Evolutionary conservation across 2,329 filamentous ascomycete species (phyloP).

Genomic region (Phialophora macrospora): DNA sequence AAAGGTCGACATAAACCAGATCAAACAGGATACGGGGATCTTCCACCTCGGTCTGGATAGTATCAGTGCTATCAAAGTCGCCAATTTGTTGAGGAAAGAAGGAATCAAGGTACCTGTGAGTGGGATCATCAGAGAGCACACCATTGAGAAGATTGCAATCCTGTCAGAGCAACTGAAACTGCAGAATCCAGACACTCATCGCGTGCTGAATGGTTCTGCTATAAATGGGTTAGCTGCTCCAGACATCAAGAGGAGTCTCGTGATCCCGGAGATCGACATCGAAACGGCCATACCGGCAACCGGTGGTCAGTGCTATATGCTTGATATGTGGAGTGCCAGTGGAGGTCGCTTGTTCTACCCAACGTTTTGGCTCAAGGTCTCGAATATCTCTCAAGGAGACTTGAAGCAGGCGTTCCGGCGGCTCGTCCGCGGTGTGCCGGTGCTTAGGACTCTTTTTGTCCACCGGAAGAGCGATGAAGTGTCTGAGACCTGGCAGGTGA

Average conservation of each 20-base stretch:
- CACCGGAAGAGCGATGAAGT: conserved; percentile 30
- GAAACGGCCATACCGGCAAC: conserved; percentile 70
- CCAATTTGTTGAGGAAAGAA: conserved; percentile 68
- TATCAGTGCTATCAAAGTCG: conserved; percentile 86
- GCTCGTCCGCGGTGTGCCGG: conserved; percentile 61
- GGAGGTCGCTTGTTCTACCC: conserved; percentile 73
- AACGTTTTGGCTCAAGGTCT: conserved; percentile 67
- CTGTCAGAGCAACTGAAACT: conserved; percentile 9
- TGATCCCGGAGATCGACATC: conserved; percentile 54
- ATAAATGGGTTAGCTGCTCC: not conserved
- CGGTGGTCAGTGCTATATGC: conserved; percentile 79
- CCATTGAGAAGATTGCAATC: conserved; percentile 67
- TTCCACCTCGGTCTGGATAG: conserved; percentile 90
- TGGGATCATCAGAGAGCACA: conserved; percentile 70
- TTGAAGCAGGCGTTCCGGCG: conserved; percentile 66
- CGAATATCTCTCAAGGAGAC: conserved; percentile 46
- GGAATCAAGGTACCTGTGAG: conserved; percentile 69
- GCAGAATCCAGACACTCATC: not conserved
- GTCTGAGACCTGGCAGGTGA: conserved; percentile 34
- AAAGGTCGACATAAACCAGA: conserved; percentile 60
- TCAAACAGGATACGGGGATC: conserved; percentile 67
- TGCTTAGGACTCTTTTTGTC: conserved; percentile 73
- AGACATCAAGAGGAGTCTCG: conserved; percentile 28
- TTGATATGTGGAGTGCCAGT: conserved; percentile 74
- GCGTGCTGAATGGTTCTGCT: not conserved